Base-by-base conservation (phyloP, 78 protist species). In the Pigoraptor vietnamica region DNA sequence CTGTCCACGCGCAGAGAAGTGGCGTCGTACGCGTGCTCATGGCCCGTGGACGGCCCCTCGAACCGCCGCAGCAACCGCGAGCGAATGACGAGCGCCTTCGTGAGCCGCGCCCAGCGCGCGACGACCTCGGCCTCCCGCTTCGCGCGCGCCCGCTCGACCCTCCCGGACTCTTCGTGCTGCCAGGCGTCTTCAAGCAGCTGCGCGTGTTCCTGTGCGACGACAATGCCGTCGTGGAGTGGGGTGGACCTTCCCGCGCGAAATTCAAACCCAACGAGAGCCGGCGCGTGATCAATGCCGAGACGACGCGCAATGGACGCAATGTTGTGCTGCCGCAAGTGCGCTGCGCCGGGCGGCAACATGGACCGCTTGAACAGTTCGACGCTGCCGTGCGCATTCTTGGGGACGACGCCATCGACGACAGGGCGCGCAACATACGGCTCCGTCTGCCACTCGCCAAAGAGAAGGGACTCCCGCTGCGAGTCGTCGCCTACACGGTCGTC, bases 191-290 rank as follows among this genome's bases (percentile, higher is more conserved):
- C 84, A 2, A 91, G 40, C 56, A 19, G 24, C 24, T 1, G 40
- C 34, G 2, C 24, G 40, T 86, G 14, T 24, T 91, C 93, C 38
- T 36, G 9, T 6, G 89, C 90, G 23, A 91, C 93, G 33, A 91
- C 93, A 86, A 91, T 86, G 10, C 93, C 93, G 29, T 38, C 25
- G 25, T 32, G 1, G n/a, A 24, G 23, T 0, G 93, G 93, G 10
- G 48, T 39, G 33, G 90, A 1, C 24, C 55, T 0, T 2, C 23
- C 55, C 0, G 38, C 48, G 32, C 24, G 36, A 10, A 91, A 35
- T 1, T 91, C 90, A 37, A 91, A 91, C 1, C 93, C 93, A 38
- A 39, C 39, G 39, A 91, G 9, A 0, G 93, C 93, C 35, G 91
- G 90, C 10, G 93, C 93, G 33, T 14, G 86, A 14, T 91, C 93